phyloP scores from a whole-genome alignment of 1,284 basidiomycete genomes.

The Chondrostereum purpureum region DNA sequence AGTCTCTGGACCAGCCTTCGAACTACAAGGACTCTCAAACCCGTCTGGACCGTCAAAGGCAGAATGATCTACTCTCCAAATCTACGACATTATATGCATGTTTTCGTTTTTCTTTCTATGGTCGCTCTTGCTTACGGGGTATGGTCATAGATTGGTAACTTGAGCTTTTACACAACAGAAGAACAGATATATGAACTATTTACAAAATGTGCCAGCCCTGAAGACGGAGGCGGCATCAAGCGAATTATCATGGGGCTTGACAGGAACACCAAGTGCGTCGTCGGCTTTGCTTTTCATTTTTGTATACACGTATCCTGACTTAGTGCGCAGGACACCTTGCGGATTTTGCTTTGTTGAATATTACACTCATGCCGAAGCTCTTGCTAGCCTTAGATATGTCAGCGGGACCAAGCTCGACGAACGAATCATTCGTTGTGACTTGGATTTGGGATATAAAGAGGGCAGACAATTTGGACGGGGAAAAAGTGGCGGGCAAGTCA shows the following conservation, averaged over 20 bases:
- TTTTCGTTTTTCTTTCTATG: constrained; percentile 13
- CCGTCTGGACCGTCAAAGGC: constrained; percentile 63
- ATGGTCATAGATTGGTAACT: constrained; percentile 84
- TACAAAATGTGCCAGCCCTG: constrained; percentile 82
- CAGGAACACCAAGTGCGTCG: constrained; percentile 78
- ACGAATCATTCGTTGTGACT: constrained; percentile 94
- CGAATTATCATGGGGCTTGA: constrained; percentile 99
- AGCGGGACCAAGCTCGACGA: constrained; percentile 99
- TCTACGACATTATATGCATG: constrained; percentile 76
- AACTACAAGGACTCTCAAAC: constrained; percentile 91
- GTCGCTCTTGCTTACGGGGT: constrained; percentile 8
- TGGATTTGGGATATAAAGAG: constrained; percentile 97
- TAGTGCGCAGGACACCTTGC: constrained; percentile 77
- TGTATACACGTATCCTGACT: constrained; percentile 2
- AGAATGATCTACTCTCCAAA: constrained; percentile 64
- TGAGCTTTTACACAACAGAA: constrained; percentile 98
- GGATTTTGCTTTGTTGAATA: constrained; percentile 99
- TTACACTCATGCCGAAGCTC: constrained; percentile 92
- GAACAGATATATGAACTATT: constrained; percentile 99
- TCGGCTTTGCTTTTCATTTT: constrained; percentile 1
- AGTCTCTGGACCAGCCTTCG: constrained; percentile 84
- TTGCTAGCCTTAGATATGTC: constrained; percentile 90
- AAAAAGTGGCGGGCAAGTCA: constrained; percentile 91
- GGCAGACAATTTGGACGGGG: constrained; percentile 97
- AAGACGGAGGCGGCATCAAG: constrained; percentile 93